Evolutionary conservation across 164 flowering plant species (phyloP).

Genomic region (Dillenia suffruticosa): DNA sequence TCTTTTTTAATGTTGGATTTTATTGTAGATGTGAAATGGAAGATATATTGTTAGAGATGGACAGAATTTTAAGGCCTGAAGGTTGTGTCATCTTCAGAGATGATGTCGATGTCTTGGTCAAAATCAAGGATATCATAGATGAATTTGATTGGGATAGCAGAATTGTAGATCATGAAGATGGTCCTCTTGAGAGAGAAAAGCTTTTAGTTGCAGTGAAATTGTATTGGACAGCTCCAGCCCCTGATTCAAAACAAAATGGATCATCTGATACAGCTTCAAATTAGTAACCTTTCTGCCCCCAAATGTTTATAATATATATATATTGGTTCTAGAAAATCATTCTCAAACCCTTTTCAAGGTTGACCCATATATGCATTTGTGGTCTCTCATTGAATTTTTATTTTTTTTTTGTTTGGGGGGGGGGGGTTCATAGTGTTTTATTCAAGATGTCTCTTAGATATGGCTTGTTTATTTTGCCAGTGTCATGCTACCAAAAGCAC

Average conservation of each 20-base stretch:
- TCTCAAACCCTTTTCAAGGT: too few species aligned
- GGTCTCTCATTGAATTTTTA: too few species aligned
- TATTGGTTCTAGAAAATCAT: too few species aligned
- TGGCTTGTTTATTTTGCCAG: too few species aligned
- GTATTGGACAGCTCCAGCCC: constrained; percentile 71
- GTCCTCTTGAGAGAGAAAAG: constrained; percentile 65
- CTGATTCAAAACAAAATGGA: constrained; percentile 11
- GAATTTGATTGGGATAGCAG: constrained; percentile 60
- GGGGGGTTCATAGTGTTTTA: too few species aligned
- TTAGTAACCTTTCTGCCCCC: too few species aligned
- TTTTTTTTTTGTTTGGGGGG: too few species aligned
- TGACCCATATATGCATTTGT: too few species aligned
- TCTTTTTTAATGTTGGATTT: background rate
- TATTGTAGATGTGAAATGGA: constrained; percentile 60
- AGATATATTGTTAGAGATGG: constrained; percentile 81
- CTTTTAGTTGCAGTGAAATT: constrained; percentile 52
- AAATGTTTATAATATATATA: too few species aligned
- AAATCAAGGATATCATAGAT: constrained; percentile 45
- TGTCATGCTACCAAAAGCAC: too few species aligned
- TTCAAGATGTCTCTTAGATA: too few species aligned
- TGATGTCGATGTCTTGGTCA: constrained; percentile 59
- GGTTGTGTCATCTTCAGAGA: constrained; percentile 72
- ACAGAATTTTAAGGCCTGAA: constrained; percentile 70
- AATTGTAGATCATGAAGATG: constrained; percentile 69
- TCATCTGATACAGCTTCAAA: background rate